Base-by-base conservation (phyloP, 2,329 filamentous ascomycete species). In the Aspergillus melleus region DNA sequence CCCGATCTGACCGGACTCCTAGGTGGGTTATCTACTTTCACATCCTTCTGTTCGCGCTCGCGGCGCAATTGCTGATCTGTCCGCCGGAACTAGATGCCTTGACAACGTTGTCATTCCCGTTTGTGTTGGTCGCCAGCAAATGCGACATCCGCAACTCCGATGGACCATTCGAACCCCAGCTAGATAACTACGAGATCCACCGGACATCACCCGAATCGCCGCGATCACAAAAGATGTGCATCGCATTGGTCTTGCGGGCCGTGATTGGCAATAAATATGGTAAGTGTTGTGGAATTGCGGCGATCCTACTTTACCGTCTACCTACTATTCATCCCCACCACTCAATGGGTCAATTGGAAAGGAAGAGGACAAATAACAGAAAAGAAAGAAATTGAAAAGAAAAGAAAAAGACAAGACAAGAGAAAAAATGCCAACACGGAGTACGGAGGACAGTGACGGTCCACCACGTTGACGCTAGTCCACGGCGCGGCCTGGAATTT, bases 121-220 rank as follows among this genome's bases (percentile, higher is more conserved):
- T 89, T 55, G 84, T 94, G 63, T 84, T 97, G 47, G 90, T 96
- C 54, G 91, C 92, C 57, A 94, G 89, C 75, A 97, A 97, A 81
- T 96, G 91, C 80, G 94, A 97, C 74, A 85, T 87, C 54, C 87
- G 89, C 52, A 85, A 88, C 63, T 83, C 85, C 59, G 80, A 86
- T 60, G 88, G 90, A 70, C 85, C 91, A 71, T 82, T 96, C 58
- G 87, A 94, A 70, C 85, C 89, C 14, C 82, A 86, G 85, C 84
- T 89, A 61, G 83, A 89, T 16, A 89, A 86, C 67, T 83, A 94
- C 62, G 86, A 87, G 62, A 86, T 89, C 56, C 89, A 92, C 72
- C 89, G 90, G 72, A 89, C 90, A 29, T 91, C 91, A 6, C 80
- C 84, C 49, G 85, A 86, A 59, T 85, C 85, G 36, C 86, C 90